Evolutionary conservation across 805 yeast species (phyloP).

Genomic region (Candida andamanensis): DNA sequence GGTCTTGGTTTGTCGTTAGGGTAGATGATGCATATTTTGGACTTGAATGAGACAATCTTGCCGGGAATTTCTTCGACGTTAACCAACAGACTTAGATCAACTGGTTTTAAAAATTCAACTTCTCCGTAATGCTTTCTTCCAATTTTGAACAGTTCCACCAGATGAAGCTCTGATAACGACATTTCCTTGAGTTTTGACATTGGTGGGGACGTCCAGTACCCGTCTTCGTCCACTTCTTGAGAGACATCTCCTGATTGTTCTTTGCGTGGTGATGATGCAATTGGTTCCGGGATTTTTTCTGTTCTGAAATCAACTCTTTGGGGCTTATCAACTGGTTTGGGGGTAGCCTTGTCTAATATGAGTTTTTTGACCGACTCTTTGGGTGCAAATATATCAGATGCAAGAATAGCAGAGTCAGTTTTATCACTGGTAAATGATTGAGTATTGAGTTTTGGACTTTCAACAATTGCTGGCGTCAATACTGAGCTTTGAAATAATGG

Average conservation of each 20-base stretch:
- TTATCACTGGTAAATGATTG: constrained; percentile 23
- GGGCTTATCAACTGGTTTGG: constrained; percentile 4
- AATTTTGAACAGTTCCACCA: constrained; percentile 60
- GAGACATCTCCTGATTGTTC: neutral
- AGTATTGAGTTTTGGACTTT: no score
- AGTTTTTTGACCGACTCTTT: constrained; percentile 49
- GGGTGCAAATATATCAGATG: constrained; percentile 70
- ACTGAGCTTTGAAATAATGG: constrained; percentile 38
- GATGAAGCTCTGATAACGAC: constrained; percentile 59
- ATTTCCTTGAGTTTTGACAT: constrained; percentile 53
- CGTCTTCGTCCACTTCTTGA: constrained; percentile 54
- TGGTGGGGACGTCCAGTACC: constrained; percentile 86
- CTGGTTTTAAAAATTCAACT: constrained; percentile 72
- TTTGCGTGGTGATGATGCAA: constrained; percentile 7
- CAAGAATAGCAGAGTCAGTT: constrained; percentile 64
- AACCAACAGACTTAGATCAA: constrained; percentile 70
- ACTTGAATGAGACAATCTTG: constrained; percentile 54
- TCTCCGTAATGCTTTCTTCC: constrained; percentile 79
- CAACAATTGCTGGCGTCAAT: no score
- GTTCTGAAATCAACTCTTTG: constrained; percentile 22
- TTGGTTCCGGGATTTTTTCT: constrained; percentile 24
- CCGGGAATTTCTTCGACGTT: constrained; percentile 54
- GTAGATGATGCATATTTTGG: constrained; percentile 61
- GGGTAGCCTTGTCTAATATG: constrained; percentile 38
- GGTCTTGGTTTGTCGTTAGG: constrained; percentile 64